Base-by-base conservation (phyloP, 805 yeast genomes). In the Isabelozyma pseudorhagii region DNA sequence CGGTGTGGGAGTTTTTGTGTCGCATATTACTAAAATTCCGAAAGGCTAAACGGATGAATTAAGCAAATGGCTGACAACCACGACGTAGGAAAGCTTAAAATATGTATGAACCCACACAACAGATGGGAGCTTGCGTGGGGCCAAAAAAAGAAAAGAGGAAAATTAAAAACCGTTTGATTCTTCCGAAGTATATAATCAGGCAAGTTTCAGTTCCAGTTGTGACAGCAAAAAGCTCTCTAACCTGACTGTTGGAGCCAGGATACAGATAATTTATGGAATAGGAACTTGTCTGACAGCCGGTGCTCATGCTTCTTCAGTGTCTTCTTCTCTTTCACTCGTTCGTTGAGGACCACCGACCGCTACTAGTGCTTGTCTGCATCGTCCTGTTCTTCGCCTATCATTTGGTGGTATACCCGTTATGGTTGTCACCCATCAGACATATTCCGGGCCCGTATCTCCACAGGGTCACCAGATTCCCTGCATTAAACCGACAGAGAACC, bases 391-490 rank as follows among this genome's bases (percentile, higher is more conserved):
- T 51, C 11, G 27, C 46, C 1, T 78, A 75, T 58, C 48, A 62
- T 29, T 58, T 74, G 39, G 39, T 77, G 3, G 42, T 81, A 1
- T 71, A 74, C 48, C 86, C 86, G 3, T 64, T 81, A 28, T 65
- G 59, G 40, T 48, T 79, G 4, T 79, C 79, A 29, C 84, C 86
- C 7, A 58, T 84, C 6, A 61, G 77, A 29, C 50, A 63, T 14
- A 58, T 84, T 4, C 89, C 89, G 0, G 89, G 89, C 0, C 89
- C 89, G 0, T 68, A 66, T 45, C 52, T 77, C 10, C 75, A 82
- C 56, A 71, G 84, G 25, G 52, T 82, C 13, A 63, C 84, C 1
- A 60, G 61, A 18, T 47, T 67, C 11, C 68, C 67, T 14, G 58
- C 68, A 3, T 62, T 71, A 38, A 57, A 68, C 40, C 66, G 71